Percentiles rank a stretch among this genome's conserved stretches.
Conservation (phyloP, 2,329 filamentous ascomycete species). For the Clathrospora elynae region DNA sequence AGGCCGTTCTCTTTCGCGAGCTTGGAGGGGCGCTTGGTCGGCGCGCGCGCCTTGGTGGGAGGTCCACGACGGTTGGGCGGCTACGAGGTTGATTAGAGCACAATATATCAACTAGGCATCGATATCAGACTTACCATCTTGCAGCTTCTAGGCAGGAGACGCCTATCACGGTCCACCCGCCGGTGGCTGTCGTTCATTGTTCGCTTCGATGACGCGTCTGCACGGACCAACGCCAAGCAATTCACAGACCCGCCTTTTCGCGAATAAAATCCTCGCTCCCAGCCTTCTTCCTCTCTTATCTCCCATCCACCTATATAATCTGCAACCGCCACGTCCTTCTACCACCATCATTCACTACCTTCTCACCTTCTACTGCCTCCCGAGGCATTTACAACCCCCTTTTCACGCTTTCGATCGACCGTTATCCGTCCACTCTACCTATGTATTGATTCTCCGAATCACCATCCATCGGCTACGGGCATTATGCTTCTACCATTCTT, state of each 20-base stretch:
- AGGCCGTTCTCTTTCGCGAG: constrained; percentile 92
- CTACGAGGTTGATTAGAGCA: constrained; percentile 20
- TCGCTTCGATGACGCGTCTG: constrained; percentile 27
- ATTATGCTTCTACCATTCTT: too few relatives aligned
- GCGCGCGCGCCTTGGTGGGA: constrained; percentile 24
- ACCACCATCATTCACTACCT: not conserved
- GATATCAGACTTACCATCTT: constrained; percentile 24
- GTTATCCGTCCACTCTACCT: too few relatives aligned
- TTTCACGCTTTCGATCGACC: not conserved
- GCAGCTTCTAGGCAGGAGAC: not conserved
- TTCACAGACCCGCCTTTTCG: not conserved
- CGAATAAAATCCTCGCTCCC: constrained; percentile 11
- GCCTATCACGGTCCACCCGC: not conserved
- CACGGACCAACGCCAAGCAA: constrained; percentile 11
- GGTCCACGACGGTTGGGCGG: constrained; percentile 39
- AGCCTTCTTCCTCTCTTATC: constrained; percentile 1
- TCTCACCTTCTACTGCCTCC: constrained; percentile 1
- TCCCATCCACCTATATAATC: constrained; percentile 1
- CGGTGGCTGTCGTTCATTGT: constrained; percentile 4
- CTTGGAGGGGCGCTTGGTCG: constrained; percentile 70
- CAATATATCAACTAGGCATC: not conserved
- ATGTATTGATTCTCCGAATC: too few relatives aligned
- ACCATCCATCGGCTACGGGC: too few relatives aligned
- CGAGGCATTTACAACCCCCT: constrained; percentile 4
- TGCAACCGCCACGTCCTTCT: not conserved